phyloP scores from a whole-genome alignment of 768 basidiomycete genomes.

The Lactifluus rugatus region DNA sequence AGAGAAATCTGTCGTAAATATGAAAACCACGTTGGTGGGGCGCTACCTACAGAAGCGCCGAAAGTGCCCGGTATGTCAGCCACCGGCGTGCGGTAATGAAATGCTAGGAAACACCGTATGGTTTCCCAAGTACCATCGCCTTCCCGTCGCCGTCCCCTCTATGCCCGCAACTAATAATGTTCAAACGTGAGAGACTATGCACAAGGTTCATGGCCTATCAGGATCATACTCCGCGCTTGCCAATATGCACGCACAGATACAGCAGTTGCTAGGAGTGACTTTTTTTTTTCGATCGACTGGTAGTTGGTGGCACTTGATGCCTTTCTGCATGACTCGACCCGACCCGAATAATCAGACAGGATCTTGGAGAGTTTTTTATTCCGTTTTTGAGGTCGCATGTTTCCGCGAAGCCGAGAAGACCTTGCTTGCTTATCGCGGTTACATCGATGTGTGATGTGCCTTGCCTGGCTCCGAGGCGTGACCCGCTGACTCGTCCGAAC shows the following conservation, averaged over 20 bases:
- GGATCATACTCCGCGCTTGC: neutral
- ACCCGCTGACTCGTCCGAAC: neutral
- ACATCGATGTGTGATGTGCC: neutral
- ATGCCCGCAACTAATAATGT: neutral
- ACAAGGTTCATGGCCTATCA: neutral
- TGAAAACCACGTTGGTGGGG: conserved; percentile 7
- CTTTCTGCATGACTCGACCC: neutral
- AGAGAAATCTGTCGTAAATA: conserved; percentile 6
- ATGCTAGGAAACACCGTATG: neutral
- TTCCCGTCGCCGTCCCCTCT: neutral
- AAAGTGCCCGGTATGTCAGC: neutral
- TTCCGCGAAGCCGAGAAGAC: neutral
- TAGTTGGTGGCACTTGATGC: neutral
- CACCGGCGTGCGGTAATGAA: neutral
- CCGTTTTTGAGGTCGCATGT: neutral
- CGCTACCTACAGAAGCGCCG: neutral
- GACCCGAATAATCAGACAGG: neutral
- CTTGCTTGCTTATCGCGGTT: neutral
- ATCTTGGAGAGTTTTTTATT: neutral
- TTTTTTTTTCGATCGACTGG: neutral
- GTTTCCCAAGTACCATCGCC: too few relatives aligned
- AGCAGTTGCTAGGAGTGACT: neutral
- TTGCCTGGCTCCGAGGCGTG: neutral
- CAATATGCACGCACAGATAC: neutral
- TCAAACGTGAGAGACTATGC: neutral